These are phyloP conservation scores for Pichia thaimueangensis DNA, from an alignment of 805 yeast species.

Conservation along the genomic window DNA sequence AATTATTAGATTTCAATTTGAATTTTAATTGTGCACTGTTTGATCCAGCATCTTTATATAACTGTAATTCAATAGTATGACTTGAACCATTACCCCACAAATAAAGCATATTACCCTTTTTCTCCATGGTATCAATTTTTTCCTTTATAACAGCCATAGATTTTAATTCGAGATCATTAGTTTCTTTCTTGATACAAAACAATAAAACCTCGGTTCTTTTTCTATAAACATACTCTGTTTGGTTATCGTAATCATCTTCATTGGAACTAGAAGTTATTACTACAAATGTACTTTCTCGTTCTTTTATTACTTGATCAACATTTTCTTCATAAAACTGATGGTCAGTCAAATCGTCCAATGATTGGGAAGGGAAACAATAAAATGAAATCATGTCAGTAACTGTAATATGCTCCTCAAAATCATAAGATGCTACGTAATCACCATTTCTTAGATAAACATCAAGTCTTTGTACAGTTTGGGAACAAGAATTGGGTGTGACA, in stretches of 20 bases:
- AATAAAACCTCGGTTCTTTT: constrained; percentile 13
- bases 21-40: neutral
- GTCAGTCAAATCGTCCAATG: constrained; percentile 10
- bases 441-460: constrained; percentile 1
- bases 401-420: constrained; percentile 15
- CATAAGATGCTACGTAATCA: constrained; percentile 9
- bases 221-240: neutral
- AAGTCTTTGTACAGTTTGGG: neutral
- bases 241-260: constrained; percentile 6
- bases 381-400: constrained; percentile 12
- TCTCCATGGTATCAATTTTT: constrained; percentile 1
- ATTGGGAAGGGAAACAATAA: neutral
- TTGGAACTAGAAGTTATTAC: constrained; percentile 10
- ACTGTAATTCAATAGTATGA: constrained; percentile 6
- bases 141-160: constrained; percentile 15
- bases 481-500: neutral
- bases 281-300: constrained; percentile 12
- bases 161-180: constrained; percentile 6
- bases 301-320: neutral
- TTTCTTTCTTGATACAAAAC: constrained; percentile 10
- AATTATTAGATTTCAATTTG: neutral
- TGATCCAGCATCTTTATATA: constrained; percentile 1
- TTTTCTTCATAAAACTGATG: constrained; percentile 8
- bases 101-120: constrained; percentile 5
- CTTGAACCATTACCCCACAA: constrained; percentile 14